phyloP scores from a whole-genome alignment of 176 grass and related monocot genomes.

The Raddia guianensis region DNA sequence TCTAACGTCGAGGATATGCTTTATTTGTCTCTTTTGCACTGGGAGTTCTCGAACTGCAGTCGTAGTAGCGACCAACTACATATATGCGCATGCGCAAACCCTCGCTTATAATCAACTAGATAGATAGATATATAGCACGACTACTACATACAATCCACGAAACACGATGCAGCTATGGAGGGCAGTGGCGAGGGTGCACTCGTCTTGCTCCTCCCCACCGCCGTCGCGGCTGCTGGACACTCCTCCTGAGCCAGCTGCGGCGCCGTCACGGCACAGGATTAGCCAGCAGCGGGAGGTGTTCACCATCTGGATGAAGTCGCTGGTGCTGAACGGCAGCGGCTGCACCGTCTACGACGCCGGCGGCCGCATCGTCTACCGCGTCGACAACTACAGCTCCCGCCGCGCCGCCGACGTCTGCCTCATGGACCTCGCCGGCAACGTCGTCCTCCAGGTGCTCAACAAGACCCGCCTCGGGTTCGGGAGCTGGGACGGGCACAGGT shows the following conservation, averaged over 20 bases:
- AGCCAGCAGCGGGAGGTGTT: slow-evolving; percentile 67
- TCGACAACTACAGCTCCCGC: slow-evolving; percentile 78
- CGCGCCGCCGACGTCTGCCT: slow-evolving; percentile 58
- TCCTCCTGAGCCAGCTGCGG: not conserved
- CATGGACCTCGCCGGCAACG: slow-evolving; percentile 76
- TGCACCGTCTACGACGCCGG: slow-evolving; percentile 84
- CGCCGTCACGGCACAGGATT: not conserved
- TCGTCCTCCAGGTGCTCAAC: slow-evolving; percentile 60
- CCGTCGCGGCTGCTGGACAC: slow-evolving; percentile 1
- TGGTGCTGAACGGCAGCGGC: slow-evolving; percentile 74
- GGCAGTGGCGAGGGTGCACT: slow-evolving; percentile 51
- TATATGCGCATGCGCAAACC: not conserved
- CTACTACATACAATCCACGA: not conserved
- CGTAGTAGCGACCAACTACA: no score
- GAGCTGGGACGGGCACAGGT: slow-evolving; percentile 69
- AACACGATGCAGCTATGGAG: slow-evolving; percentile 27
- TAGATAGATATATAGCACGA: no score
- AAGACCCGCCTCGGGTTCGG: slow-evolving; percentile 53
- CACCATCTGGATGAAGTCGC: slow-evolving; percentile 92
- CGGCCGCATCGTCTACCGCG: slow-evolving; percentile 74
- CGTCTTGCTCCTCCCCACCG: slow-evolving; percentile 12
- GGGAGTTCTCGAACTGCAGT: no score
- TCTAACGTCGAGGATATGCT: no score
- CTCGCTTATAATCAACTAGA: not conserved
- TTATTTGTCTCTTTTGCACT: no score